Conservation (phyloP, 208 protist genomes). For the Trypanosoma melophagium region DNA sequence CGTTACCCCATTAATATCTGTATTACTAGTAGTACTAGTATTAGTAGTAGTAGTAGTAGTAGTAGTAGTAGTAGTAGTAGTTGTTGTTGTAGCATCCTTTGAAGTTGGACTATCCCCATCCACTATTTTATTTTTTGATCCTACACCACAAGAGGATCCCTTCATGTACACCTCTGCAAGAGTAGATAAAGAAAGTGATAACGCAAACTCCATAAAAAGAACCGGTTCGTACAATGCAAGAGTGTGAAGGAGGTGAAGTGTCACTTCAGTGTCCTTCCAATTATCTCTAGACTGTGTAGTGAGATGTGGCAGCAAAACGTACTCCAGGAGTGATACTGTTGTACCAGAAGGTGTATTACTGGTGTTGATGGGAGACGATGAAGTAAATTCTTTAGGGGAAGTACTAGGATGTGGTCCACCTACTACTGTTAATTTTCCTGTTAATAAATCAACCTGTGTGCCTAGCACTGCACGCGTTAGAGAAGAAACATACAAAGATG, state of each 20-base stretch:
- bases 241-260: conserved; percentile 49
- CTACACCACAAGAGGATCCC: not conserved
- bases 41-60: not conserved
- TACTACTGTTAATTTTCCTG: conserved; percentile 1
- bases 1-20: not conserved
- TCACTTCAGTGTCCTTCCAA: conserved; percentile 56
- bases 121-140: not conserved
- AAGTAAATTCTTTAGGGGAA: not conserved
- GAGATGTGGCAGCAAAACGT: conserved; percentile 54
- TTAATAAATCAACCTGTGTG: conserved; percentile 33
- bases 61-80: not conserved
- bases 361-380: not conserved
- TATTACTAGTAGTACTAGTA: not conserved
- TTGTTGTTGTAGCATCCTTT: not conserved
- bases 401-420: not conserved
- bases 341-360: not conserved
- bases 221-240: conserved; percentile 45
- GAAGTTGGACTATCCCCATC: no score
- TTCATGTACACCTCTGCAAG: conserved; percentile 21
- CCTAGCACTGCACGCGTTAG: conserved; percentile 45
- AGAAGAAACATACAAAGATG: conserved; percentile 25
- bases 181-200: conserved; percentile 21
- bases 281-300: conserved; percentile 28
- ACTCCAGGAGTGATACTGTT: conserved; percentile 37
- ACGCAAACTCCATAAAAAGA: conserved; percentile 49